Evolutionary conservation across 1,284 basidiomycete genomes (phyloP).

Genomic region (Microbotryum violaceum): DNA sequence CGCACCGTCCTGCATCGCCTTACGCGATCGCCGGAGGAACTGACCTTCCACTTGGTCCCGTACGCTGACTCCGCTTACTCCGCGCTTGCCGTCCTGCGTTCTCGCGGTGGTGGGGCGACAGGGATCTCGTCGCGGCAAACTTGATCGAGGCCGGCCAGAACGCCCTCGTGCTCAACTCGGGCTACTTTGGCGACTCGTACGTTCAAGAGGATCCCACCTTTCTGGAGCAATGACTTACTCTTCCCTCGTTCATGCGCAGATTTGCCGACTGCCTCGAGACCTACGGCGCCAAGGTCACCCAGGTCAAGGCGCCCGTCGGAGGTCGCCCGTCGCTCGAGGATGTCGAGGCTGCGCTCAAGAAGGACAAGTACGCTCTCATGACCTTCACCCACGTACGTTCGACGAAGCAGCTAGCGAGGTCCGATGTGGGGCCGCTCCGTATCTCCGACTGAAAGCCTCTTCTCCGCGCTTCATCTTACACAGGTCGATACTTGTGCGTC

Average conservation of each 20-base stretch:
- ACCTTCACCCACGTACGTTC: conserved; percentile 78
- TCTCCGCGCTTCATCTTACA: no score
- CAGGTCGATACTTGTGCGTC: conserved; percentile 34
- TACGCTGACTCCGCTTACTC: neutral
- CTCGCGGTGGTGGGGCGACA: conserved; percentile 40
- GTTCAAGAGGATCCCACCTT: conserved; percentile 38
- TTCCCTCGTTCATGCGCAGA: neutral
- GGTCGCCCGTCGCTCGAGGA: conserved; percentile 57
- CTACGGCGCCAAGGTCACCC: conserved; percentile 85
- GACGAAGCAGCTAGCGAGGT: conserved; percentile 15
- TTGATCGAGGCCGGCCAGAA: conserved; percentile 70
- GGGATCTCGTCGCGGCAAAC: conserved; percentile 71
- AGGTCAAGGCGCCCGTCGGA: conserved; percentile 76
- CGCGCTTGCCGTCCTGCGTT: conserved; percentile 1
- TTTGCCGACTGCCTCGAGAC: conserved; percentile 55
- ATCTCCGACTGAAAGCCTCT: no score
- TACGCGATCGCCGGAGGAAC: neutral
- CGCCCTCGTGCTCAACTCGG: conserved; percentile 66
- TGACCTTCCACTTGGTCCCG: conserved; percentile 20
- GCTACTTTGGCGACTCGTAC: conserved; percentile 84
- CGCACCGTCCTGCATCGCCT: neutral
- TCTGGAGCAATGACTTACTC: neutral
- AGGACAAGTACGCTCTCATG: conserved; percentile 79
- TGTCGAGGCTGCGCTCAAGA: conserved; percentile 62
- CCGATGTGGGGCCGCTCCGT: no score